A percentile compares a stretch with the other conserved stretches of the same genome.
Conservation (phyloP, 2,329 filamentous ascomycete species). For the Penicillium frequentans region DNA sequence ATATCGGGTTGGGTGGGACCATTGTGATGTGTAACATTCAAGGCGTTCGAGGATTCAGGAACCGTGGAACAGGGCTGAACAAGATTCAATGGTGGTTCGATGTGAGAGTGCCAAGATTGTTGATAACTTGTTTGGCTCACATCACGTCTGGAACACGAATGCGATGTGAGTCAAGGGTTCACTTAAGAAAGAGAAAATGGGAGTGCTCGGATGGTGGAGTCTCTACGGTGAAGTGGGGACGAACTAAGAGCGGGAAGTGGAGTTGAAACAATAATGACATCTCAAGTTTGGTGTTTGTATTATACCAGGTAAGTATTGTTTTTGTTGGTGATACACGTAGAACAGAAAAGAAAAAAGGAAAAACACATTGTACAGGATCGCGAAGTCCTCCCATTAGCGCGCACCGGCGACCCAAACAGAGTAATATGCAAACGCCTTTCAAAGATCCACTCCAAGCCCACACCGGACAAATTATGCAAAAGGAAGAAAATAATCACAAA, state of each 20-base stretch:
- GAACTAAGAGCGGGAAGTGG: background rate
- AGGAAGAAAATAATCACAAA: conserved; percentile 19
- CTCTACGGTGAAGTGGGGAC: background rate
- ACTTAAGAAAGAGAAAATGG: too few relatives aligned
- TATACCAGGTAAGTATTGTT: conserved; percentile 12
- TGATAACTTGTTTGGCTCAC: too few relatives aligned
- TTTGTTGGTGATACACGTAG: conserved; percentile 22
- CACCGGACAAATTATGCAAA: conserved; percentile 28
- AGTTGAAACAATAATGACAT: conserved; percentile 1
- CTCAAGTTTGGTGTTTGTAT: conserved; percentile 13
- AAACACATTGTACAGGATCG: conserved; percentile 27
- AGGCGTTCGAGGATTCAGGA: background rate
- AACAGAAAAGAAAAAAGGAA: conserved; percentile 26
- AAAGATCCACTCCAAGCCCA: conserved; percentile 27
- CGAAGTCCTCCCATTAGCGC: conserved; percentile 12
- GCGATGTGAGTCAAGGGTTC: too few relatives aligned
- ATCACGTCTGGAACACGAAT: too few relatives aligned
- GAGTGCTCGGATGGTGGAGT: background rate
- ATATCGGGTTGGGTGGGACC: conserved; percentile 1
- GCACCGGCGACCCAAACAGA: conserved; percentile 17
- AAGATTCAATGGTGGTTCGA: background rate
- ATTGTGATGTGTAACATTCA: conserved; percentile 28
- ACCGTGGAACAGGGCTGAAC: conserved; percentile 9
- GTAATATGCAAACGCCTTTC: conserved; percentile 30
- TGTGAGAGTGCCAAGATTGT: background rate